phyloP scores from a whole-genome alignment of 768 basidiomycete species.

The Tricholoma terreum region DNA sequence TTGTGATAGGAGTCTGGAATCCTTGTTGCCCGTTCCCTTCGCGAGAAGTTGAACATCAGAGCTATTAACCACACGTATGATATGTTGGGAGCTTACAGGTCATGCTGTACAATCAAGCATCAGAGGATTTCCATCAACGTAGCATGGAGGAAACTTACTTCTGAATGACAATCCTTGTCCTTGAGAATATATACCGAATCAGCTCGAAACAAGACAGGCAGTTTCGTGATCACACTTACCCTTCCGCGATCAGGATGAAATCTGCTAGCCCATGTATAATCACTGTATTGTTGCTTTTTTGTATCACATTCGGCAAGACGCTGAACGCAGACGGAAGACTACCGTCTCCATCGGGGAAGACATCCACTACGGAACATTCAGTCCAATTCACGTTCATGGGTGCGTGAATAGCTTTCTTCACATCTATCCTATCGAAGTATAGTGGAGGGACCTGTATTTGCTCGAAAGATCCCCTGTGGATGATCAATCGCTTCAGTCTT shows the following conservation, averaged over 20 bases:
- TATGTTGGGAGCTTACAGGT: conserved; percentile 30
- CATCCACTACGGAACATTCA: conserved; percentile 57
- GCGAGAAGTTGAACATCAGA: not conserved
- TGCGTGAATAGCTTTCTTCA: conserved; percentile 70
- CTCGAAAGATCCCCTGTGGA: conserved; percentile 49
- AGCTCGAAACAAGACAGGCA: not conserved
- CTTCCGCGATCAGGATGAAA: conserved; percentile 71
- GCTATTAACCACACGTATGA: not conserved
- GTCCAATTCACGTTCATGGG: conserved; percentile 58
- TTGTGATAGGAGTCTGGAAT: conserved; percentile 64
- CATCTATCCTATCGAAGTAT: conserved; percentile 68
- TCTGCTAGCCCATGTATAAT: conserved; percentile 74
- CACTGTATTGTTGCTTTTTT: conserved; percentile 66
- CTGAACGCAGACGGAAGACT: conserved; percentile 62
- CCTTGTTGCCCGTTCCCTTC: conserved; percentile 64
- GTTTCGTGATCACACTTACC: conserved; percentile 39
- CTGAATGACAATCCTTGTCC: conserved; percentile 60
- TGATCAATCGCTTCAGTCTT: not conserved
- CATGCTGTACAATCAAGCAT: conserved; percentile 29
- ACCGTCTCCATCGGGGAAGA: conserved; percentile 60
- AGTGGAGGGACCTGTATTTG: conserved; percentile 54
- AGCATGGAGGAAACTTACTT: conserved; percentile 39
- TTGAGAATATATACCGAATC: conserved; percentile 15
- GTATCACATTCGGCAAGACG: conserved; percentile 72
- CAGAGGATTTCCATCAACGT: not conserved